Evolutionary conservation across 2,329 filamentous ascomycete genomes (phyloP), one percentile per base, ranked within the genome.

Genomic region (Aspergillus uvarum): DNA sequence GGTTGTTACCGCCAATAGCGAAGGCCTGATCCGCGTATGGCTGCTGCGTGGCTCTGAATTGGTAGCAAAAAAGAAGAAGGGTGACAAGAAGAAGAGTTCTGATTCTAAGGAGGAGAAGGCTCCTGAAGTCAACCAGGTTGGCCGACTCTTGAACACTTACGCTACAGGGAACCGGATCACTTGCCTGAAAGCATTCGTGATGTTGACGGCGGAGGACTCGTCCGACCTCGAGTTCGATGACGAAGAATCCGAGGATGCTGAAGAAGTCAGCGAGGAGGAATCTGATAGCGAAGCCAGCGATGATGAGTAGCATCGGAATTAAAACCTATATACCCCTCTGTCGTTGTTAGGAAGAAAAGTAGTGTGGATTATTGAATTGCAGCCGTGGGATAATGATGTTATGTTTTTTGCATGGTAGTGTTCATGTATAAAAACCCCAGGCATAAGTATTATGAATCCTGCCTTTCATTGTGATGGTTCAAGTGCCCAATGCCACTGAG

Each of bases 131-230:
- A 64, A 57, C 31, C 82, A 86, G 63, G 75, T 90, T 22, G 92
- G 91, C 31, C 83, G 78, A 65, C 73, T 96, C 58, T 73, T 96
- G 49, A 92, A 88, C 16, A 87, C 85, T 32, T 95, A 95, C 70
- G 89, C 93, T 76, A 96, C 93, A 22, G 87, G 89, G 50, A 93
- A 94, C 73, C 83, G 95, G 59, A 92, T 98, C 66, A 98, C 93
- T 42, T 98, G 95, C 73, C 72, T 98, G 69, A 87, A 87, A 68
- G 89, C 89, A 22, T 98, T 96, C 79, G 80, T 91, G 64, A 96
- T 98, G 91, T 84, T 90, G 74, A 84, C 87, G 67, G 80, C 77
- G 4, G 71, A 72, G 50, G 71, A 74, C 44, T 68, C 83, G 51
- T 84, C 85, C 16, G 86, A 87, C 47, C 83, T 83, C 64, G 76